Base-by-base conservation (phyloP, 1,284 basidiomycete species). In the Coniferiporia weirii region DNA sequence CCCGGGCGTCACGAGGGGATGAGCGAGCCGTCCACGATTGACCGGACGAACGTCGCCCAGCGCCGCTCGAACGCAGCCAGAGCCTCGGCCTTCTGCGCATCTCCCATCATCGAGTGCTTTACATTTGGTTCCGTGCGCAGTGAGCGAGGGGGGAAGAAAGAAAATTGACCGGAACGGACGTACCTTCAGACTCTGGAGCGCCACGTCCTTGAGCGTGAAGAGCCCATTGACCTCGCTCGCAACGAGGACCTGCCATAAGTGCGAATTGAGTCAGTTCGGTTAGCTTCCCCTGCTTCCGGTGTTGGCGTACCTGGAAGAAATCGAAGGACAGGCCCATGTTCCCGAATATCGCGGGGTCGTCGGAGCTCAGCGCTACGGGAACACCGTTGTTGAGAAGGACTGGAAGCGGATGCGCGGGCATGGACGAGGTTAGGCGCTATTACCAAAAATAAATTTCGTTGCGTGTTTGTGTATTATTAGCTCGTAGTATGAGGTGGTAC, bases 331-430 rank as follows among this genome's bases (percentile, higher is more conserved):
- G 73, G 0, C 87, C 87, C 80, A 85, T 85, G 65, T 87, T 88
- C 20, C 87, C 85, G 67, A 91, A 91, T n/a, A 84, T 76, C 1
- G 83, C 75, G 3, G 89, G 87, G 65, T 91, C 89, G 66, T 91
- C 89, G 3, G 85, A 88, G 65, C 77, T 82, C 2, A 91, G 75
- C 0, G 82, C 82, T 7, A 91, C 81, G 8, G 83, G 81, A 3
- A 90, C 77, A 2, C 88, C 86, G 57, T 87, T 74, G 67, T 88
- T 89, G 53, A 91, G 68, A 52, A 90, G 69, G 17, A 81, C 75
- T 0, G 85, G 83, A 15, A 89, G 73, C 4, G 85, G 86, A 66
- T 89, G 87, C 78, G 83, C 86, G 1, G 82, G 84, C 81, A 89
- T 88, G 5, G 87, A 88, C 15, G 85, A 82, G 7, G 85, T 85